Conservation (phyloP, 441 rosid genomes). For the California macrophylla region DNA sequence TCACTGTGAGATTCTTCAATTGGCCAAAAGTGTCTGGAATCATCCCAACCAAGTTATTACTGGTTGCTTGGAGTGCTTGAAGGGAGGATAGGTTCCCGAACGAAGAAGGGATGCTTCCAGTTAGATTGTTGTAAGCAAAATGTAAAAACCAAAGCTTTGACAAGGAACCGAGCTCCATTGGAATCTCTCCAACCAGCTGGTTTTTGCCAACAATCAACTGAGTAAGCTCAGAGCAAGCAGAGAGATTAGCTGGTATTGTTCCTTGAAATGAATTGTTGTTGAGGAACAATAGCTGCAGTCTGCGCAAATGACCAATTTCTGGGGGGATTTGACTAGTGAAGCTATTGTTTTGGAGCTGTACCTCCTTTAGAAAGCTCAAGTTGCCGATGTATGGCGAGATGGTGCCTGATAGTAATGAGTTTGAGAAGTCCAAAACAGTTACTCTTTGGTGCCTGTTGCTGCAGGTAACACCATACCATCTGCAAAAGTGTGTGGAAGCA, state of each 20-base stretch:
- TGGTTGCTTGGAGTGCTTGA: background rate
- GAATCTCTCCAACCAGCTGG: slow-evolving; percentile 11
- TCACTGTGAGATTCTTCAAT: background rate
- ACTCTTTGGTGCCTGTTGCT: slow-evolving; percentile 13
- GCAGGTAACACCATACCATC: slow-evolving; percentile 17
- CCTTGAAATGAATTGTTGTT: slow-evolving; percentile 15
- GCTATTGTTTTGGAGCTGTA: slow-evolving; percentile 9
- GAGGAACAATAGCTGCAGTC: background rate
- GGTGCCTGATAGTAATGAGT: slow-evolving; percentile 8
- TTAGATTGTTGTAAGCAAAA: slow-evolving; percentile 3
- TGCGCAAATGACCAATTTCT: background rate
- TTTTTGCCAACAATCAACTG: background rate
- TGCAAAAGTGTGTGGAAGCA: slow-evolving; percentile 13
- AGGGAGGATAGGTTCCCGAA: slow-evolving; percentile 24
- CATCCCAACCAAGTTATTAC: slow-evolving; percentile 16
- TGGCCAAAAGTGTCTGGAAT: slow-evolving; percentile 19
- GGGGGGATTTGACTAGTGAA: slow-evolving; percentile 8
- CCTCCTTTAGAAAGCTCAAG: slow-evolving; percentile 12
- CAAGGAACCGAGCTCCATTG: slow-evolving; percentile 3
- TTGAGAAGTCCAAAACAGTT: background rate
- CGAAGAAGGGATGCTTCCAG: slow-evolving; percentile 19
- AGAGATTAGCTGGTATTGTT: slow-evolving; percentile 11
- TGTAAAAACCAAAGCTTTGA: slow-evolving; percentile 1
- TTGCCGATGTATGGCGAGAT: slow-evolving; percentile 20
- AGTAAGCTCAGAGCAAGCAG: slow-evolving; percentile 10